A percentile compares a stretch with the other conserved stretches of the same genome.
phyloP scores from a whole-genome alignment of 768 basidiomycete species.

The Rhodotorula paludigena region DNA sequence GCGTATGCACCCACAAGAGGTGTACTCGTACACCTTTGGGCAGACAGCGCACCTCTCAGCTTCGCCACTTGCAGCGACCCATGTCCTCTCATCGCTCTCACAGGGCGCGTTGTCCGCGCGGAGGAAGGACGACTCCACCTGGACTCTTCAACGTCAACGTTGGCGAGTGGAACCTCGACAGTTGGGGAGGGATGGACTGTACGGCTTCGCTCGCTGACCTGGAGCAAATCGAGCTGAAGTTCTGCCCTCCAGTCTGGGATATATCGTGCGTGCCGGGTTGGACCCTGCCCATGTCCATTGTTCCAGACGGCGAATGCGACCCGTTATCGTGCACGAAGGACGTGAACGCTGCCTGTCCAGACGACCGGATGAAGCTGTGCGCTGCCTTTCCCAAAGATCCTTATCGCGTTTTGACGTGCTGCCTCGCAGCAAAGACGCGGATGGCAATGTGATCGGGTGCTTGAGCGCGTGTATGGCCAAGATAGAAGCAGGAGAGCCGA shows the following conservation, averaged over 20 bases:
- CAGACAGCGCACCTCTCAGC: too few relatives aligned
- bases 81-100: too few relatives aligned
- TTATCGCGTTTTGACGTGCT: too few relatives aligned
- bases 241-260: slow-evolving; percentile 6
- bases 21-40: too few relatives aligned
- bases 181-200: slow-evolving; percentile 20
- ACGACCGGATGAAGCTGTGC: slow-evolving; percentile 24
- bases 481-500: slow-evolving; percentile 12
- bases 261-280: slow-evolving; percentile 13
- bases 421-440: neutral
- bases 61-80: too few relatives aligned
- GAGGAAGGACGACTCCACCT: too few relatives aligned
- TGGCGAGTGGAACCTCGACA: slow-evolving; percentile 20
- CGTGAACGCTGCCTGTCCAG: slow-evolving; percentile 9
- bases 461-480: slow-evolving; percentile 11
- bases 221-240: neutral
- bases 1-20: too few relatives aligned
- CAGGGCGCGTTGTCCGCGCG: too few relatives aligned
- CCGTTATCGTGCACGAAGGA: slow-evolving; percentile 8
- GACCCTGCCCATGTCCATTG: slow-evolving; percentile 12
- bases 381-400: too few relatives aligned
- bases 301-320: slow-evolving; percentile 17
- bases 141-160: too few relatives aligned
- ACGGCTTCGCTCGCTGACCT: neutral
- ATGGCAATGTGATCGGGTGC: slow-evolving; percentile 18